Conservation (phyloP, 139 green algal genomes). For the Chlorella sp. region DNA sequence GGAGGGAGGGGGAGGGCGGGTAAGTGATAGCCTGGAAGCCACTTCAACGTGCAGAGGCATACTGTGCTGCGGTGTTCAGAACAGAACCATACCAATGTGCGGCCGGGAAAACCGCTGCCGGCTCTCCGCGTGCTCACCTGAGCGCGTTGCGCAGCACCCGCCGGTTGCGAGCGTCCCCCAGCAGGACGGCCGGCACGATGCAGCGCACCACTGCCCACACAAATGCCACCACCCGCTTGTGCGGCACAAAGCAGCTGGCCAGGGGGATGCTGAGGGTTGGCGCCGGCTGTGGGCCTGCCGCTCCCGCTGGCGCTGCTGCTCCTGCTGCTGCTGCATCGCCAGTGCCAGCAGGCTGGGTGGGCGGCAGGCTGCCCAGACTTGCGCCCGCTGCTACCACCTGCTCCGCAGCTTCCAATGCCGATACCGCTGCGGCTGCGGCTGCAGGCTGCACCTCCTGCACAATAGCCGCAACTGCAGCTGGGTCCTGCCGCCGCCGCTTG, state of each 20-base stretch:
- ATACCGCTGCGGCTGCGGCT: too few relatives aligned
- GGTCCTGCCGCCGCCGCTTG: neutral
- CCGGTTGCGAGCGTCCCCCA: slow-evolving; percentile 62
- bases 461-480: neutral
- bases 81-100: too few relatives aligned
- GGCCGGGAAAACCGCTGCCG: too few relatives aligned
- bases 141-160: slow-evolving; percentile 53
- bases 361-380: neutral
- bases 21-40: neutral
- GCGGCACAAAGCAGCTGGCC: slow-evolving; percentile 55
- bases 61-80: too few relatives aligned
- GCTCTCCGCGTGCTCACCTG: slow-evolving; percentile 3
- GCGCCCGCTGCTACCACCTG: neutral
- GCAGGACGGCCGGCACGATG: slow-evolving; percentile 66
- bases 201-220: slow-evolving; percentile 71
- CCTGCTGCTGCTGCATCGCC: slow-evolving; percentile 1
- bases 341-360: neutral
- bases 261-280: slow-evolving; percentile 32
- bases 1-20: neutral
- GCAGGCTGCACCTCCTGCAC: too few relatives aligned
- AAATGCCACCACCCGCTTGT: slow-evolving; percentile 65
- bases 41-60: too few relatives aligned
- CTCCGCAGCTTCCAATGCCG: neutral
- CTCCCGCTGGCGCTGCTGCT: neutral
- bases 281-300: neutral